A percentile compares a stretch with the other conserved stretches of the same genome.
Conservation (phyloP, 2,329 filamentous ascomycete genomes). For the Verticillium isaacii region DNA sequence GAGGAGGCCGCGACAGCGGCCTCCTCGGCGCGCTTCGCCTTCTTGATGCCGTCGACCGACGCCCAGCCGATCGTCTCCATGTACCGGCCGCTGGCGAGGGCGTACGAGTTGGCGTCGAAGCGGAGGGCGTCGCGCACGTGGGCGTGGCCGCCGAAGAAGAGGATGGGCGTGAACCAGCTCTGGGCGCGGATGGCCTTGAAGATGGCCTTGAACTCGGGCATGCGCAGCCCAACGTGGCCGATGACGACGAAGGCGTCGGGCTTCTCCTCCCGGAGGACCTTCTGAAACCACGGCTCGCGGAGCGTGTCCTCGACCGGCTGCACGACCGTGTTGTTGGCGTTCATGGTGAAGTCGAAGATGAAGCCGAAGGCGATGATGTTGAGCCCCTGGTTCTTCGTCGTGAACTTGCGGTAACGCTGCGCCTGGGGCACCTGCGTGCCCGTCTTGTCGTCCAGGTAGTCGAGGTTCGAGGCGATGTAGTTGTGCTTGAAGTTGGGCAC, state of each 20-base stretch:
- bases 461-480: conserved; percentile 89
- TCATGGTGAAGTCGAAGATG: conserved; percentile 86
- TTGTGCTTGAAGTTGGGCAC: conserved; percentile 76
- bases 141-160: conserved; percentile 86
- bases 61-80: conserved; percentile 95
- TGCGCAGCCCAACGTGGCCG: conserved; percentile 80
- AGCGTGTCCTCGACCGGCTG: conserved; percentile 75
- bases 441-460: conserved; percentile 72
- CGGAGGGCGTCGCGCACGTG: conserved; percentile 81
- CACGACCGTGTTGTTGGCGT: conserved; percentile 86
- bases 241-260: conserved; percentile 82
- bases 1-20: conserved; percentile 24
- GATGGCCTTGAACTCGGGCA: conserved; percentile 72
- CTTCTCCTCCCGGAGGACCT: conserved; percentile 78
- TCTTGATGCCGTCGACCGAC: conserved; percentile 66
- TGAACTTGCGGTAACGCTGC: conserved; percentile 81
- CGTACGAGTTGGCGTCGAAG: conserved; percentile 75
- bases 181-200: conserved; percentile 72
- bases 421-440: conserved; percentile 72
- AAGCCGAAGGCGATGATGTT: conserved; percentile 88
- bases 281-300: conserved; percentile 82
- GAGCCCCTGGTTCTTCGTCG: conserved; percentile 82
- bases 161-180: conserved; percentile 79
- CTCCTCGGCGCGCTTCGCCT: conserved; percentile 20
- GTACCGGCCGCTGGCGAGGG: conserved; percentile 82